Conservation (phyloP, 306 rosid genomes). For the Glycine tomentella region DNA sequence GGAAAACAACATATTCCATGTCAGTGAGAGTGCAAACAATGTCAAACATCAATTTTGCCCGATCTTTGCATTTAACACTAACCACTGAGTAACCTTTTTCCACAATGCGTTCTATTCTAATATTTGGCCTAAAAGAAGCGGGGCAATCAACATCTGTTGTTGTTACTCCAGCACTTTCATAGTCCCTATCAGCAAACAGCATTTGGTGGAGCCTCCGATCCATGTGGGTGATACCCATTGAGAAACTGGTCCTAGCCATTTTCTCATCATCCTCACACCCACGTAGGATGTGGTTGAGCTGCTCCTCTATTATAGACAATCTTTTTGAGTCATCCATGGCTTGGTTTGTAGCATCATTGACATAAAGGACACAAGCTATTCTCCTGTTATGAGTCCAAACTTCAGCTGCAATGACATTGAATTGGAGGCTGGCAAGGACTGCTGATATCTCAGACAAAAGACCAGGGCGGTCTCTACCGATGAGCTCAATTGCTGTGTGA, state of each 20-base stretch:
- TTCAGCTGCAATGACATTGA: conserved; percentile 80
- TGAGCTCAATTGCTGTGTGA: conserved; percentile 72
- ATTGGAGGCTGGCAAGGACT: conserved; percentile 72
- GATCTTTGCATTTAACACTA: conserved; percentile 75
- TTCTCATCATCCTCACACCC: conserved; percentile 65
- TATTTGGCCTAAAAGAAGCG: conserved; percentile 66
- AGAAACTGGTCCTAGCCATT: conserved; percentile 70
- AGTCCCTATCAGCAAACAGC: conserved; percentile 82
- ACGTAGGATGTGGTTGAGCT: conserved; percentile 73
- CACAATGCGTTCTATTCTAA: conserved; percentile 70
- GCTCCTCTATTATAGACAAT: conserved; percentile 75
- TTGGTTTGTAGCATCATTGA: conserved; percentile 60
- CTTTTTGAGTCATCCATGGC: conserved; percentile 59
- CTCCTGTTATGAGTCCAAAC: conserved; percentile 85
- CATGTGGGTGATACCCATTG: conserved; percentile 76
- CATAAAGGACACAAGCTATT: conserved; percentile 76
- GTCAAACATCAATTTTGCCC: conserved; percentile 87
- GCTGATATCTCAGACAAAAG: conserved; percentile 87
- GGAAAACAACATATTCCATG: conserved; percentile 88
- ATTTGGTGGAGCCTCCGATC: conserved; percentile 83
- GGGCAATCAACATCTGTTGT: conserved; percentile 55
- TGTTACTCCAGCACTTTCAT: conserved; percentile 64
- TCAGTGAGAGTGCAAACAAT: conserved; percentile 89
- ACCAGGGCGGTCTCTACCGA: conserved; percentile 83
- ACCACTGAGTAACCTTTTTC: conserved; percentile 79